Base-by-base conservation (phyloP, 768 basidiomycete genomes). In the Xerocomellus dryophilus region DNA sequence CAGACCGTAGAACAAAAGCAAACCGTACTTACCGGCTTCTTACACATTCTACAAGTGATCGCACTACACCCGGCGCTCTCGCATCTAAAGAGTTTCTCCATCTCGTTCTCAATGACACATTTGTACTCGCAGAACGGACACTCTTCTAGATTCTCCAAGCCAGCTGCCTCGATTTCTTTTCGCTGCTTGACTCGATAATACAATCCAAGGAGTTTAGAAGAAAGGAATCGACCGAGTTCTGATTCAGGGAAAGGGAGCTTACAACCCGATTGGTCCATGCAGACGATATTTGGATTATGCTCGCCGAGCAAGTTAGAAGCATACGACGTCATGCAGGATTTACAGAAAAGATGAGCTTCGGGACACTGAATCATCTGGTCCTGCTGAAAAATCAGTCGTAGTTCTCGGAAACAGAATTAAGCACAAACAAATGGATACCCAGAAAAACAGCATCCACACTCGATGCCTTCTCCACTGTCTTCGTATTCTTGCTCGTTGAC, bases 51-150 rank as follows among this genome's bases (percentile, higher is more conserved):
- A 73, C 93, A 97, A 58, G 84, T 90, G 12, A 94, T 80, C 11
- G 80, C 82, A 1, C 77, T 81, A 62, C 93, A 96, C 8, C 82
- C 85, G 50, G 80, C 75, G 52, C 82, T 83, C 54, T 79, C 74
- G 51, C 80, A 81, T 58, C 75, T 63, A 51, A 79, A 77, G 29
- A 91, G 69, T 66, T 80, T 85, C 65, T 90, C 88, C 46, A 81
- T 73, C 35, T 68, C 69, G 50, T 85, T 79, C 48, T 89, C 89
- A 49, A 91, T 84, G n/a, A 89, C 82, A 60, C 84, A 85, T 53
- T 84, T 88, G 73, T 81, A 97, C 40, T 93, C 90, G 71, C 94
- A 97, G 59, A 86, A 90, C 5, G 94, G 94, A 66, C 94, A 97
- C 61, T 88, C 88, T 68, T 94, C 93, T 12, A 96, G 74, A 5